phyloP scores from a whole-genome alignment of 2,329 filamentous ascomycete species.

The Cladophialophora bantiana region DNA sequence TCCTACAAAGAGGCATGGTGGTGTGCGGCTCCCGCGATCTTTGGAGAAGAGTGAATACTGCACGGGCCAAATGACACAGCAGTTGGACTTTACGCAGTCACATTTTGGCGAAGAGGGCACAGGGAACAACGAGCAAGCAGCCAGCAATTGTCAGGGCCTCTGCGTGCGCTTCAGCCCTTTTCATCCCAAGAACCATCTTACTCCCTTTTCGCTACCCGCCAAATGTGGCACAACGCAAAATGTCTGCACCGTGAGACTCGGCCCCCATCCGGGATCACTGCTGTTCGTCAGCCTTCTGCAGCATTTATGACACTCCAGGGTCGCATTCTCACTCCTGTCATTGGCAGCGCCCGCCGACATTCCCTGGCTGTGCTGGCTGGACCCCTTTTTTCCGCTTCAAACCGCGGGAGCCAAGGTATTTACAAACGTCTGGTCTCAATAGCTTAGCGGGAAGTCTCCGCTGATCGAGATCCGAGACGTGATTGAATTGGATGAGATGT shows the following conservation, averaged over 20 bases:
- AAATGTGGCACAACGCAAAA: not conserved
- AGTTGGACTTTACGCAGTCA: not conserved
- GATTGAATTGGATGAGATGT: not conserved
- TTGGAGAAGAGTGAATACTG: not conserved
- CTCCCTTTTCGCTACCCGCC: not conserved
- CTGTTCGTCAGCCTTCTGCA: constrained; percentile 1
- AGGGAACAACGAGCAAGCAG: not conserved
- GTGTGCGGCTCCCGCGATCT: not conserved
- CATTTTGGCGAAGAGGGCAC: not conserved
- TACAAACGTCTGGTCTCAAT: not conserved
- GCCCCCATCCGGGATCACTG: not conserved
- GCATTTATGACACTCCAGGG: not conserved
- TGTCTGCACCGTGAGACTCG: not conserved
- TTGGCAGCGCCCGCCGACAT: not conserved
- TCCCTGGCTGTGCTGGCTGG: not conserved
- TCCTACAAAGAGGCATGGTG: not conserved
- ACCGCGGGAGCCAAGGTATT: not conserved
- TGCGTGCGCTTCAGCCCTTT: not conserved
- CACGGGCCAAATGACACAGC: not conserved
- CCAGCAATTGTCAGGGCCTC: not conserved
- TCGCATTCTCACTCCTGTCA: not conserved
- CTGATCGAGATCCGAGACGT: not conserved
- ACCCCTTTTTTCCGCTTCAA: not conserved
- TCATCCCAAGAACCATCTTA: not conserved
- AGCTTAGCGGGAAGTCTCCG: constrained; percentile 2